Percentiles rank a stretch among this genome's conserved stretches.
Conservation (phyloP, 2,329 filamentous ascomycete genomes). For the Colletotrichum sansevieriae region DNA sequence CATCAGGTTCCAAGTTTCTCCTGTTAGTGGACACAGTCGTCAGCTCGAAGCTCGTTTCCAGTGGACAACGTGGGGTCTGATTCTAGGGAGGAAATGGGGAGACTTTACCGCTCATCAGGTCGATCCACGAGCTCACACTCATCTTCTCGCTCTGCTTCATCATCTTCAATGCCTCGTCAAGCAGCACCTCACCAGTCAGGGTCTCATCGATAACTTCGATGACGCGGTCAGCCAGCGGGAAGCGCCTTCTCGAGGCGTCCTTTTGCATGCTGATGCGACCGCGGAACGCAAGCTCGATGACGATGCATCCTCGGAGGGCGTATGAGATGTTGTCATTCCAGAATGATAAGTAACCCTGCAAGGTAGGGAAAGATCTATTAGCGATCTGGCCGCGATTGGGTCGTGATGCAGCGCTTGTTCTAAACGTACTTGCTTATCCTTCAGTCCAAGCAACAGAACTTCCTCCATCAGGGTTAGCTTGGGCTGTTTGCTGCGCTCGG, state of each 20-base stretch:
- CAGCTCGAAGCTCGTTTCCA: constrained; percentile 18
- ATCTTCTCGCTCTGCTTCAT: constrained; percentile 99
- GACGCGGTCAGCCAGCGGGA: constrained; percentile 90
- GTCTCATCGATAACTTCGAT: constrained; percentile 99
- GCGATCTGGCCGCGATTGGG: constrained; percentile 14
- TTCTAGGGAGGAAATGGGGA: constrained; percentile 33
- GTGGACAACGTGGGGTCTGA: constrained; percentile 6
- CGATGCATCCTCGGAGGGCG: constrained; percentile 95
- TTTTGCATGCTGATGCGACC: constrained; percentile 99
- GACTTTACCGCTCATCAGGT: constrained; percentile 92
- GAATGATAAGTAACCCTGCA: constrained; percentile 95
- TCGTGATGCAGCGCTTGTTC: constrained; percentile 5
- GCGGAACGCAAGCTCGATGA: constrained; percentile 95
- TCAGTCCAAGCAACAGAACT: constrained; percentile 91
- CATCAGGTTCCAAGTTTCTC: constrained; percentile 99
- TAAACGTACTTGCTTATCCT: constrained; percentile 93
- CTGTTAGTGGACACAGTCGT: constrained; percentile 60
- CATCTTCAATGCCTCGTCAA: constrained; percentile 99
- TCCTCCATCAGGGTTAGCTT: constrained; percentile 99
- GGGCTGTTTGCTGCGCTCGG: constrained; percentile 95
- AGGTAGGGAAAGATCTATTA: constrained; percentile 18
- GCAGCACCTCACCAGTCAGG: constrained; percentile 93
- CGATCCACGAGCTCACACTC: constrained; percentile 99
- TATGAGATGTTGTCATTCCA: constrained; percentile 99
- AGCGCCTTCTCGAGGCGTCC: constrained; percentile 90